Evolutionary conservation across 139 green algal genomes (phyloP).

Genomic region (Trebouxia sp.): DNA sequence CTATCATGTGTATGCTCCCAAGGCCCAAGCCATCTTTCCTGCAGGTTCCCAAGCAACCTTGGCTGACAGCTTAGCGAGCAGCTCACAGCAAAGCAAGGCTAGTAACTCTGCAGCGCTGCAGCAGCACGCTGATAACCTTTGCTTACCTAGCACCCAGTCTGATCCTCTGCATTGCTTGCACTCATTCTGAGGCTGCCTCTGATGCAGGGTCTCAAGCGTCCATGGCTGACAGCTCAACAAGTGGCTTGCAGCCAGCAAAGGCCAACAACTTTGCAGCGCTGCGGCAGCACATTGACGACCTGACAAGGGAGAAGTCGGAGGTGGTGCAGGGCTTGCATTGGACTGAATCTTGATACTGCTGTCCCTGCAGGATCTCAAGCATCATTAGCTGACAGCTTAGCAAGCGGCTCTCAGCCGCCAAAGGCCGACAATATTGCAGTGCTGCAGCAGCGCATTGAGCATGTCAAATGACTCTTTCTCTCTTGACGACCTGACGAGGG

Average conservation of each 20-base stretch:
- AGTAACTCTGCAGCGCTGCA: too few species aligned
- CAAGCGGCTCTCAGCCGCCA: not conserved
- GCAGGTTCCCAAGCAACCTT: too few species aligned
- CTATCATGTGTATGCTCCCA: too few species aligned
- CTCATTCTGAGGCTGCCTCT: too few species aligned
- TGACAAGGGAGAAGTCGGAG: conserved; percentile 71
- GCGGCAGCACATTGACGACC: conserved; percentile 73
- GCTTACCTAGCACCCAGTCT: not conserved
- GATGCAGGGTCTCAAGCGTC: not conserved
- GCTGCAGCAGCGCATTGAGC: not conserved
- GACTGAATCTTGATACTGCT: too few species aligned
- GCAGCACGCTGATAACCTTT: not conserved
- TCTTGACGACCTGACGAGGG: not conserved
- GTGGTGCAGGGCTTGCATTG: conserved; percentile 61
- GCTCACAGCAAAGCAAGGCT: too few species aligned
- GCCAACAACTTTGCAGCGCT: conserved; percentile 30
- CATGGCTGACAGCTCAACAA: not conserved
- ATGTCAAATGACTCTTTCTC: too few species aligned
- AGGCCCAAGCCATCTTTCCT: too few species aligned
- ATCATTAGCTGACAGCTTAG: too few species aligned
- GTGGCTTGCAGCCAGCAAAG: not conserved
- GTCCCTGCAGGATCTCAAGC: too few species aligned
- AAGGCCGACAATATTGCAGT: not conserved
- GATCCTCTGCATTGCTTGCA: too few species aligned
- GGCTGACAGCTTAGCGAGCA: too few species aligned